These are phyloP conservation scores for Wallemia ichthyophaga DNA, from an alignment of 1,284 basidiomycete genomes.

Conservation along the genomic window DNA sequence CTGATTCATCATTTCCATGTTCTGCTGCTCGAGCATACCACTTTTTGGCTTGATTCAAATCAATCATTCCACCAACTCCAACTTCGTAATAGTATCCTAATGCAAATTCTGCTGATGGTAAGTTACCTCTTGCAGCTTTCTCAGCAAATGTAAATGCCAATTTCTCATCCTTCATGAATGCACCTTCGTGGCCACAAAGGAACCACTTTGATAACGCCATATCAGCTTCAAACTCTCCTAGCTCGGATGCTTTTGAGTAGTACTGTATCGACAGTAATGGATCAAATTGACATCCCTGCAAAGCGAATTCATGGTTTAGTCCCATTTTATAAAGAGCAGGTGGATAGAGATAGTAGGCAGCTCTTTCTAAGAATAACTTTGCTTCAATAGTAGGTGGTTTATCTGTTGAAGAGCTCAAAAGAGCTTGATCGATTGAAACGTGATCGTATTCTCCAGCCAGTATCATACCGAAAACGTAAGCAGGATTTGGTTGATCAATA, in stretches of 20 bases:
- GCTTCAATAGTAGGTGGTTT: constrained; percentile 19
- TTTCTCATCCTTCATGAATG: constrained; percentile 63
- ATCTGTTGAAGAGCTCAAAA: constrained; percentile 14
- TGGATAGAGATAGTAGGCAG: constrained; percentile 56
- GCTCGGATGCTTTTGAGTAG: constrained; percentile 51
- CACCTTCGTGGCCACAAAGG: constrained; percentile 48
- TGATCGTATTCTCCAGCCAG: constrained; percentile 39
- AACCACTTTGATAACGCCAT: constrained; percentile 93
- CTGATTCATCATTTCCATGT: constrained; percentile 55
- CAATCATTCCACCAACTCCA: constrained; percentile 16
- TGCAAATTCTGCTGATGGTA: constrained; percentile 67
- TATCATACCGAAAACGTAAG: constrained; percentile 48
- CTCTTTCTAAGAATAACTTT: constrained; percentile 35
- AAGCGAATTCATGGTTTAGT: constrained; percentile 68
- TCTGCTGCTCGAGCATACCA: constrained; percentile 38
- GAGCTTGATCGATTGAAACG: constrained; percentile 19
- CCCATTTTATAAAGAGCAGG: constrained; percentile 83
- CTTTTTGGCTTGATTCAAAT: constrained; percentile 29
- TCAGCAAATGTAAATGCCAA: constrained; percentile 71
- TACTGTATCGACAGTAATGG: constrained; percentile 71
- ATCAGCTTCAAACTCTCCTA: constrained; percentile 67
- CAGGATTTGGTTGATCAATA: constrained; percentile 48
- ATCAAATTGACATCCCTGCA: constrained; percentile 58
- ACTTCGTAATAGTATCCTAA: constrained; percentile 74
- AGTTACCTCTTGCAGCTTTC: constrained; percentile 49